These are phyloP conservation scores for Penicillium verhagenii DNA, from an alignment of 495 filamentous ascomycete genomes.

Conservation along the genomic window DNA sequence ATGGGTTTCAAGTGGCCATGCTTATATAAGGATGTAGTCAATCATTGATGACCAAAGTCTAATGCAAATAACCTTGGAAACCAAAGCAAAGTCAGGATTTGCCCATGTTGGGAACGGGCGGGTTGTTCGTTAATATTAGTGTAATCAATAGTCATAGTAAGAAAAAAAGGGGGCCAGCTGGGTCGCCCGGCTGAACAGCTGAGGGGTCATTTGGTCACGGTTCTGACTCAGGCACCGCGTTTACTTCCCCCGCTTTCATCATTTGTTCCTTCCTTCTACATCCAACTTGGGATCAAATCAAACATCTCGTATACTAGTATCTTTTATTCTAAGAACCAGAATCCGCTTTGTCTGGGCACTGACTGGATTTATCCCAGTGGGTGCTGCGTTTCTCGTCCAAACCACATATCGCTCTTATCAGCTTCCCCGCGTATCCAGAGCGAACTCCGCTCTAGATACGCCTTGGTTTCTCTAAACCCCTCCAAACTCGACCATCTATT, in stretches of 20 bases:
- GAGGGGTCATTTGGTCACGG: not conserved
- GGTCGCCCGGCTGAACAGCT: not conserved
- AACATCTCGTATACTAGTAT: not conserved
- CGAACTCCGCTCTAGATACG: slow-evolving; percentile 26
- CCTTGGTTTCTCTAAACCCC: not conserved
- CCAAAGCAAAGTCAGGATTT: too few relatives aligned
- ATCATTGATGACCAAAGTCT: not conserved
- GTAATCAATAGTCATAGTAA: not conserved
- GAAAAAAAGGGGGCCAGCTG: not conserved
- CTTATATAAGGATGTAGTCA: slow-evolving; percentile 12
- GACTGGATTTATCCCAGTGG: slow-evolving; percentile 9
- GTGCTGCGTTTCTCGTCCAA: slow-evolving; percentile 10
- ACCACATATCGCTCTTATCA: slow-evolving; percentile 25
- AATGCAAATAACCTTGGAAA: not conserved
- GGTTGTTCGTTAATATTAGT: too few relatives aligned
- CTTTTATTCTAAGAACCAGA: not conserved
- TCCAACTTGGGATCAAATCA: not conserved
- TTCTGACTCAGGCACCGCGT: slow-evolving; percentile 26
- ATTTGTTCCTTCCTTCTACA: not conserved
- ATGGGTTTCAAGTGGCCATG: slow-evolving; percentile 10
- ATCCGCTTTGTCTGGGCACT: not conserved
- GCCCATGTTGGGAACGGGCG: too few relatives aligned
- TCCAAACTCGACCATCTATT: not conserved
- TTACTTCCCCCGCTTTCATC: slow-evolving; percentile 14
- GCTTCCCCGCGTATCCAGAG: slow-evolving; percentile 32